Evolutionary conservation across 345 rosid genomes (phyloP).

Genomic region (Lepidium africanum): DNA sequence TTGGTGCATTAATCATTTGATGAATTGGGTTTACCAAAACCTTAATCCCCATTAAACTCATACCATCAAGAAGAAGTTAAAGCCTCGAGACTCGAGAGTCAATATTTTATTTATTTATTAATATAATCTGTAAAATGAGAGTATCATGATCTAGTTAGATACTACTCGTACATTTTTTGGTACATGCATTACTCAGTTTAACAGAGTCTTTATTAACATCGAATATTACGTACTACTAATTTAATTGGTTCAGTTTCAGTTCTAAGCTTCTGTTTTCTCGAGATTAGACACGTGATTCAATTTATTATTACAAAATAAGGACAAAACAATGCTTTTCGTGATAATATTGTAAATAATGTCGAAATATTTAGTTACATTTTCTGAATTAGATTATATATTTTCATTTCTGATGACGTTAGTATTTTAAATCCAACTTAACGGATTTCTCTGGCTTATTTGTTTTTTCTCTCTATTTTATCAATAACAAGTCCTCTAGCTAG

Average conservation of each 20-base stretch:
- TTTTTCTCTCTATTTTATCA: background rate
- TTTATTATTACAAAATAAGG: background rate
- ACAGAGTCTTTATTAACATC: constrained; percentile 3
- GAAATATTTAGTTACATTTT: too few species aligned
- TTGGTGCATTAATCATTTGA: constrained; percentile 20
- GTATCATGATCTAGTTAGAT: constrained; percentile 10
- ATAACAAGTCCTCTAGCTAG: background rate
- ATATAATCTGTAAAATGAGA: background rate
- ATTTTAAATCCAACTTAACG: background rate
- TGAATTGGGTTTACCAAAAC: constrained; percentile 6
- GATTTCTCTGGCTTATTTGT: background rate
- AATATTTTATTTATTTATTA: background rate
- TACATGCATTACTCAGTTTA: constrained; percentile 13
- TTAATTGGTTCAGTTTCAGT: background rate
- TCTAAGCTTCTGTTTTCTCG: constrained; percentile 10
- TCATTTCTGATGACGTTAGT: background rate
- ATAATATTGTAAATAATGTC: too few species aligned
- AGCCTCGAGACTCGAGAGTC: background rate
- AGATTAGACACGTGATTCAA: constrained; percentile 6
- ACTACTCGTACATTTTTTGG: constrained; percentile 24
- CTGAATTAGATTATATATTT: background rate
- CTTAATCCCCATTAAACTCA: background rate
- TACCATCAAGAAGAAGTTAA: background rate
- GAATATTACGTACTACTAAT: background rate
- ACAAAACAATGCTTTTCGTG: background rate